Evolutionary conservation across 257 asterid genomes (phyloP), one percentile per base, ranked within the genome.

Genomic region (Fraxinus excelsior): DNA sequence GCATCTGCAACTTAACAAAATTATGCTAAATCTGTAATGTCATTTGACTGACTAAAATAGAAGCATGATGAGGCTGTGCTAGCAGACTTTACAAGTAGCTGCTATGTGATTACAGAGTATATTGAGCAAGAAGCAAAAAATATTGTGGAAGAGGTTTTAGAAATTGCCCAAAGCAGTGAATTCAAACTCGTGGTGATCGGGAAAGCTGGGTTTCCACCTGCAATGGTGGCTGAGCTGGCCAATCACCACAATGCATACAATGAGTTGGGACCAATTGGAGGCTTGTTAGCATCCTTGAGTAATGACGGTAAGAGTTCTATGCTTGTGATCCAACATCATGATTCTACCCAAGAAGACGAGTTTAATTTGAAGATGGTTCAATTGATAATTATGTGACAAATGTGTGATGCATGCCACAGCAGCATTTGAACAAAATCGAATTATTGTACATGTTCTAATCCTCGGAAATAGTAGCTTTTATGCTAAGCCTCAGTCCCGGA

Each of bases 191-290:
- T 73, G 16, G 9, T 73, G 31, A 46, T 73, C 1, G 76, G 76
- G 49, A 73, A 73, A 53, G 53, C 69, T 1, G 12, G 32, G 9
- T 73, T 53, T 73, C 69, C 76, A 29, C 34, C n/a, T 5, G 31
- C 32, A 31, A 53, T 73, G 5, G 49, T 38, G 10, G 49, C 49
- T 3, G 69, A 53, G 51, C 51, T 53, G 32, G 46, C 16, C n/a
- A 46, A 76, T 23, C 42, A 68, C 12, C 80, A 76, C 31, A 58
- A 69, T 2, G 80, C 34, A 21, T 32, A 77, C 12, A 69, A 37
- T 31, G 76, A 77, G 71, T 19, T 56, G 34, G 80, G 80, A 23
- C 31, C 25, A 4, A 69, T 58, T 13, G 76, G 76, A 56, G 76
- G 80, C 34, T 53, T 56, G 6, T 10, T 77, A 58, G 80, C 71